A percentile compares a stretch with the other conserved stretches of the same genome.
Evolutionary conservation across 495 filamentous ascomycete genomes (phyloP).

Genomic region (Lasiosphaeris hirsuta): DNA sequence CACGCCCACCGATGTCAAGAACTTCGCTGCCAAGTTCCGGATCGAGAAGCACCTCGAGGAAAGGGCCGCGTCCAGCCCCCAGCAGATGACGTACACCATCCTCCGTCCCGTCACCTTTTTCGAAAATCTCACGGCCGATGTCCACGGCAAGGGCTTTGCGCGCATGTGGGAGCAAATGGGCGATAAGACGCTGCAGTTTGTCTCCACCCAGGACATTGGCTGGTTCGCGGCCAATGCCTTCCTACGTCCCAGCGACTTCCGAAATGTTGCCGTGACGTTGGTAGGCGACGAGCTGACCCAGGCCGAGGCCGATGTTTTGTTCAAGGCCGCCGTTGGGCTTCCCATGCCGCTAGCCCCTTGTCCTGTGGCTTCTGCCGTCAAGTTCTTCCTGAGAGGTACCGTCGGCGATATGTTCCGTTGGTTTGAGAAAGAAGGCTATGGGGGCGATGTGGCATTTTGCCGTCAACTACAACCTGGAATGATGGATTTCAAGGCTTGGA

Average conservation of each 20-base stretch:
- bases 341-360: slow-evolving; percentile 45
- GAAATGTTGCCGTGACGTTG: slow-evolving; percentile 47
- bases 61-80: slow-evolving; percentile 24
- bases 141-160: slow-evolving; percentile 49
- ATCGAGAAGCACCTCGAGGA: slow-evolving; percentile 54
- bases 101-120: slow-evolving; percentile 52
- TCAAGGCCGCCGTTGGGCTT: slow-evolving; percentile 43
- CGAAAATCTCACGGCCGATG: slow-evolving; percentile 47
- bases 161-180: slow-evolving; percentile 38
- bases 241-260: slow-evolving; percentile 29
- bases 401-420: slow-evolving; percentile 57
- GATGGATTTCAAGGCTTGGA: slow-evolving; percentile 11
- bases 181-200: slow-evolving; percentile 46
- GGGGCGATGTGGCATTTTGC: slow-evolving; percentile 10
- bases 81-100: slow-evolving; percentile 47
- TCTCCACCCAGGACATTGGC: slow-evolving; percentile 52
- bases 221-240: slow-evolving; percentile 51
- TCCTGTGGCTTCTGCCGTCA: slow-evolving; percentile 18
- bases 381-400: slow-evolving; percentile 42
- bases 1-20: slow-evolving; percentile 54
- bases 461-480: slow-evolving; percentile 1
- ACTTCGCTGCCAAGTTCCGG: slow-evolving; percentile 58
- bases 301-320: slow-evolving; percentile 44
- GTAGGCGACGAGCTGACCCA: slow-evolving; percentile 61
- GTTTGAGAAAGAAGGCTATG: slow-evolving; percentile 40